Conservation (phyloP, 106 monocot genomes). For the Dioscorea alata region DNA sequence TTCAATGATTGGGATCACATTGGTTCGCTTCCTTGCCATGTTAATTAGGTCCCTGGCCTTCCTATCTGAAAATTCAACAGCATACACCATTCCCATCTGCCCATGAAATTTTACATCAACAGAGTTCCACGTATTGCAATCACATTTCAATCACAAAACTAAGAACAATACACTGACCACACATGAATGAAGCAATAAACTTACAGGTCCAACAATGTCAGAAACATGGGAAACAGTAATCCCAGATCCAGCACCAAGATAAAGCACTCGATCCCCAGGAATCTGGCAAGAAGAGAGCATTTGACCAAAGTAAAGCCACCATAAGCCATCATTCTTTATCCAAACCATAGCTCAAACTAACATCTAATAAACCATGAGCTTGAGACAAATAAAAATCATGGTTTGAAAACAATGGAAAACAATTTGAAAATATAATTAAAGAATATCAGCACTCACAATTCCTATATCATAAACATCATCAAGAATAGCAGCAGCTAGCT, state of each 20-base stretch:
- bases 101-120: neutral
- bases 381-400: no score
- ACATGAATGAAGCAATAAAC: neutral
- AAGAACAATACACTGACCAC: neutral
- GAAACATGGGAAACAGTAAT: constrained; percentile 97
- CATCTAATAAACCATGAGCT: no score
- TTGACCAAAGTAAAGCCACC: neutral
- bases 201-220: constrained; percentile 94
- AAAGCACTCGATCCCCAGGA: constrained; percentile 74
- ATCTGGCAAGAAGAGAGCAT: constrained; percentile 19
- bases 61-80: constrained; percentile 94
- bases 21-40: constrained; percentile 92
- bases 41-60: constrained; percentile 92
- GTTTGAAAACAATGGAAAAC: no score
- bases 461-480: constrained; percentile 88
- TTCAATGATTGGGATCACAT: constrained; percentile 94
- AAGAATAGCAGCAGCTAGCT: constrained; percentile 84
- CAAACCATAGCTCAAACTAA: no score
- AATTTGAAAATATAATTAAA: no score
- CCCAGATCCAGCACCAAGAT: constrained; percentile 96
- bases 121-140: no score
- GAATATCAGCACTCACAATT: constrained; percentile 50
- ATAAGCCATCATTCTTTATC: neutral
- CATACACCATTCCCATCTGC: constrained; percentile 89
- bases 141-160: neutral